A percentile compares a stretch with the other conserved stretches of the same genome.
These are phyloP conservation scores for Cerrena zonata DNA, from an alignment of 1,284 basidiomycete species.

Conservation along the genomic window DNA sequence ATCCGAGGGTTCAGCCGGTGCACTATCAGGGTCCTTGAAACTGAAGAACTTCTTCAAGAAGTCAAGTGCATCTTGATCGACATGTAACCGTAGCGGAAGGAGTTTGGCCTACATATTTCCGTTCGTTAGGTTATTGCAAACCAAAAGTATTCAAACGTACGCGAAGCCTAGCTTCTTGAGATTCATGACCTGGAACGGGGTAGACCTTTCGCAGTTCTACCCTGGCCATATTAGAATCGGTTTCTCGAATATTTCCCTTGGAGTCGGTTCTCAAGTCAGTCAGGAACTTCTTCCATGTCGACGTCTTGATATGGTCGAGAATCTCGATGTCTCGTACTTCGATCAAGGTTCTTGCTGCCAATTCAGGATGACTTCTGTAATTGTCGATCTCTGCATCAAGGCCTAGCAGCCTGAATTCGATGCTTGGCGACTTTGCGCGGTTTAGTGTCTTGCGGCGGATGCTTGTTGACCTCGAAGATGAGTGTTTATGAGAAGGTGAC, in stretches of 20 bases:
- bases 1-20: conserved; percentile 28
- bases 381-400: conserved; percentile 64
- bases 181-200: conserved; percentile 59
- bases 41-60: conserved; percentile 95
- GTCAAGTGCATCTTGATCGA: conserved; percentile 97
- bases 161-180: conserved; percentile 77
- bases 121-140: not conserved
- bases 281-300: conserved; percentile 96
- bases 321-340: conserved; percentile 78
- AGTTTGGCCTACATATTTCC: conserved; percentile 67
- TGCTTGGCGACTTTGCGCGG: conserved; percentile 74
- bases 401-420: conserved; percentile 77
- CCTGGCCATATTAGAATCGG: conserved; percentile 88
- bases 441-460: conserved; percentile 59
- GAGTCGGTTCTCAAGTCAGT: conserved; percentile 79
- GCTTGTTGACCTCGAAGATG: conserved; percentile 35
- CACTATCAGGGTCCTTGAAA: conserved; percentile 65
- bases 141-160: conserved; percentile 40
- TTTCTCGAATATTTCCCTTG: conserved; percentile 80
- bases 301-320: conserved; percentile 94
- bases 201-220: conserved; percentile 73
- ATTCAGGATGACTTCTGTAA: conserved; percentile 49
- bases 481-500: conserved; percentile 32
- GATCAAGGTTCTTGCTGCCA: conserved; percentile 62
- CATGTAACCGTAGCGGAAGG: conserved; percentile 83